Evolutionary conservation across 805 yeast genomes (phyloP).

Genomic region (Tetrapisispora taiwanensis): DNA sequence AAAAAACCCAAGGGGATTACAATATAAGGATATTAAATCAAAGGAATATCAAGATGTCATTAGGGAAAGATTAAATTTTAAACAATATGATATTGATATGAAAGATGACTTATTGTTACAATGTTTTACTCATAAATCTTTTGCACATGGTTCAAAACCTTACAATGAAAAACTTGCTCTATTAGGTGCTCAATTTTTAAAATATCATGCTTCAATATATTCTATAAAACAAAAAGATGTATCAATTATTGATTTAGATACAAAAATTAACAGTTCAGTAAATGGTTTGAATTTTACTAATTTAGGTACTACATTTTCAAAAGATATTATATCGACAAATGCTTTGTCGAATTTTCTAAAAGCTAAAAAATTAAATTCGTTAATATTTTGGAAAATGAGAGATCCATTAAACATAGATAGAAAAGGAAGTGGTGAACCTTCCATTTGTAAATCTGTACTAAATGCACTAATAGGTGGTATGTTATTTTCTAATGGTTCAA

Average conservation of each 20-base stretch:
- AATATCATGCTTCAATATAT: slow-evolving; percentile 30
- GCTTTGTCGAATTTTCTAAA: slow-evolving; percentile 45
- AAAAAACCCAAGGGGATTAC: slow-evolving; percentile 38
- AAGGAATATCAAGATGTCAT: slow-evolving; percentile 32
- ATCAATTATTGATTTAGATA: slow-evolving; percentile 6
- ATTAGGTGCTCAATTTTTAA: slow-evolving; percentile 57
- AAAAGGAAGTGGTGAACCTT: slow-evolving; percentile 45
- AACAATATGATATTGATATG: slow-evolving; percentile 29
- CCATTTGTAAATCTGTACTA: slow-evolving; percentile 44
- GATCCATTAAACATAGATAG: slow-evolving; percentile 35
- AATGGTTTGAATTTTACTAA: slow-evolving; percentile 46
- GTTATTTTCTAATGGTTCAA: slow-evolving; percentile 49
- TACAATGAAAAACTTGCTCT: slow-evolving; percentile 77
- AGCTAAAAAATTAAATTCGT: slow-evolving; percentile 36
- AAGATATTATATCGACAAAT: slow-evolving; percentile 40
- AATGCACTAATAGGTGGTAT: slow-evolving; percentile 63
- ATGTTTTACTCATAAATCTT: slow-evolving; percentile 85
- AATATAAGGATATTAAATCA: slow-evolving; percentile 42
- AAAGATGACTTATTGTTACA: slow-evolving; percentile 60
- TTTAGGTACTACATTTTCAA: slow-evolving; percentile 48
- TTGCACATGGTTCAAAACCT: slow-evolving; percentile 84
- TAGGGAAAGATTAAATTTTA: slow-evolving; percentile 16
- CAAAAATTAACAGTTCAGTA: slow-evolving; percentile 18
- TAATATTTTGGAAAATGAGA: slow-evolving; percentile 60
- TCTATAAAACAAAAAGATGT: slow-evolving; percentile 19